phyloP scores from a whole-genome alignment of 2,329 filamentous ascomycete species.

The Didymosphaeria variabile region DNA sequence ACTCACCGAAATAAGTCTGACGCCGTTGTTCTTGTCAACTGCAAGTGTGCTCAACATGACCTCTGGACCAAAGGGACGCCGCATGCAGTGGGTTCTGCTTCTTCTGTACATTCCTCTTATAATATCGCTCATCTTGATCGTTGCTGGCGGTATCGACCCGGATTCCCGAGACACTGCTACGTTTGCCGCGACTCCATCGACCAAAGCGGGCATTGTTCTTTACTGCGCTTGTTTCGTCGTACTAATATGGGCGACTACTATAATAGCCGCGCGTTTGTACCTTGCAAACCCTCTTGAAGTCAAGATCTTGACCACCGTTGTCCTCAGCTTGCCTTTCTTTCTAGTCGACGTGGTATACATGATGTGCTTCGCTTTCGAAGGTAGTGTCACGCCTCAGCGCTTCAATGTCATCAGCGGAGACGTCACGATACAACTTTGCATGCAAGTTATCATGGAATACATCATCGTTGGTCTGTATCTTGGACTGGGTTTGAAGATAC shows the following conservation, averaged over 20 bases:
- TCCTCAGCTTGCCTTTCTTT: constrained; percentile 47
- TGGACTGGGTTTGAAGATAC: constrained; percentile 40
- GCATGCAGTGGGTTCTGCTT: constrained; percentile 50
- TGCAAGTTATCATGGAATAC: constrained; percentile 50
- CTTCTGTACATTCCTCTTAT: constrained; percentile 43
- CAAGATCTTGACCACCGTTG: constrained; percentile 47
- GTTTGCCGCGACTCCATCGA: constrained; percentile 45
- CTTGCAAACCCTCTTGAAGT: constrained; percentile 43
- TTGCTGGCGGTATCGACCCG: constrained; percentile 47
- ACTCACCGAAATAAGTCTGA: constrained; percentile 47
- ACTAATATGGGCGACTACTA: constrained; percentile 46
- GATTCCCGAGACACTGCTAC: constrained; percentile 41
- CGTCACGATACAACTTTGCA: constrained; percentile 47
- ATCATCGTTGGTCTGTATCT: constrained; percentile 45
- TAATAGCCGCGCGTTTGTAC: constrained; percentile 46
- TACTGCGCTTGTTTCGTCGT: constrained; percentile 46
- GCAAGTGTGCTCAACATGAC: constrained; percentile 46
- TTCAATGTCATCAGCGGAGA: constrained; percentile 49
- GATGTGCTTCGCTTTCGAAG: constrained; percentile 50
- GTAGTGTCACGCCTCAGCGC: constrained; percentile 28
- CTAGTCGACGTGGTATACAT: constrained; percentile 49
- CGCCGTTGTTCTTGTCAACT: constrained; percentile 48
- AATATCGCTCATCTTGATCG: constrained; percentile 46
- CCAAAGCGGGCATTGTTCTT: constrained; percentile 46
- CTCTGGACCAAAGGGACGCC: constrained; percentile 44